Base-by-base conservation (phyloP, 2,329 filamentous ascomycete genomes). In the Xylaria hypoxylon region DNA sequence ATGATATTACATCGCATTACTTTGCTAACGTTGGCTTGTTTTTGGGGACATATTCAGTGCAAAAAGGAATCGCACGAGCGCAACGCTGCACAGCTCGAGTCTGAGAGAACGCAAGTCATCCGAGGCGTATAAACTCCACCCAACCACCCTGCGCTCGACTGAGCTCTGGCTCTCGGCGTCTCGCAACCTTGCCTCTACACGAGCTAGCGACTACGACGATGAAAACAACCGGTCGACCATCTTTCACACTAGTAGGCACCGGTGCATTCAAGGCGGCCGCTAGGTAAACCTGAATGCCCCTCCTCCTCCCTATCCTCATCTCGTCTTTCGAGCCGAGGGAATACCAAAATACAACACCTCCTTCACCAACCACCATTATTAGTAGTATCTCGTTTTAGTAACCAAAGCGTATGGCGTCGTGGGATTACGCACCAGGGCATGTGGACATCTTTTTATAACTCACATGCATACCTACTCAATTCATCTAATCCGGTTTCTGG, bases 31-130 rank as follows among this genome's bases (percentile, higher is more conserved):
- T 72, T 76, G 79, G 81, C 76, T 82, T 78, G 75, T 42, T 58
- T 75, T 62, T n/a, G n/a, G 67, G 72, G 59, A 53, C 22, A 64
- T 59, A 58, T 65, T 33, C 77, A 91, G 89, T 97, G 95, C 87
- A 97, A 97, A 87, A 96, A 97, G 85, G 94, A 97, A 80, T 95
- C 93, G 53, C 93, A 97, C 81, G 93, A 96, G 79, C 90, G 94
- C 72, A 99, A 99, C 79, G 92, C 93, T 66, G 92, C 94, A 71
- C 94, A 96, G 83, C 85, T 99, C 77, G 93, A 97, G 81, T 89
- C 90, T 64, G 95, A 99, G 86, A 87, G 95, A 77, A 99, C 96
- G 52, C 91, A 95, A 70, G 94, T 96, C 75, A 96, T 98, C 82
- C 94, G 92, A 82, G 94, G 94, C 69, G 90, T 97, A 79, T 97